These are phyloP conservation scores for Calonectria naviculata DNA, from an alignment of 2,329 filamentous ascomycete genomes.

Conservation along the genomic window DNA sequence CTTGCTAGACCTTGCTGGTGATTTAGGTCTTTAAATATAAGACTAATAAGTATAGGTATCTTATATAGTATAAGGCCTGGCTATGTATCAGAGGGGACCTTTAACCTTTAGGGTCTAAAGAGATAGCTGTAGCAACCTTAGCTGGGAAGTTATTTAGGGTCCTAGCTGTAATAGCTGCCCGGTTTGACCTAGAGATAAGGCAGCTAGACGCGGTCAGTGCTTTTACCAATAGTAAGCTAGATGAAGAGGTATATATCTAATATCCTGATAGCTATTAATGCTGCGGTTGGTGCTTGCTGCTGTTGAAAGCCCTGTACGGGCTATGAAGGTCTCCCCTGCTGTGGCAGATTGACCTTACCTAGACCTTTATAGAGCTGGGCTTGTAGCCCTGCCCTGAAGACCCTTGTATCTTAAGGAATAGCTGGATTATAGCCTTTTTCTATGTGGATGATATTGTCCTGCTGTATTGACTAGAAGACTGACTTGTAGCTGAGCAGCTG, in stretches of 20 bases:
- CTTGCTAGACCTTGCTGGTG: neutral
- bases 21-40: neutral
- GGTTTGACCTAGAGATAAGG: neutral
- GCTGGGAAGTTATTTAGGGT: neutral
- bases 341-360: neutral
- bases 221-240: conserved; percentile 11
- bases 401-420: neutral
- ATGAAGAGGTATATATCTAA: conserved; percentile 12
- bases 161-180: neutral
- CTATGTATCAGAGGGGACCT: neutral
- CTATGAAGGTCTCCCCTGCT: neutral
- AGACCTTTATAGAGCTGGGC: neutral
- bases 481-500: neutral
- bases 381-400: neutral
- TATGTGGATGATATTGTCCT: neutral
- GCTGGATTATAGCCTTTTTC: neutral
- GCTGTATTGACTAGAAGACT: neutral
- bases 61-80: neutral
- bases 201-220: neutral
- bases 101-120: neutral
- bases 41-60: neutral
- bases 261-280: conserved; percentile 3
- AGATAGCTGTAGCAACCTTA: neutral
- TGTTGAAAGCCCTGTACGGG: neutral
- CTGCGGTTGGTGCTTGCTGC: neutral